Percentiles rank a stretch among this genome's conserved stretches.
These are phyloP conservation scores for Ichthyophthirius multifiliis DNA, from an alignment of 169 alveolate genomes.

Conservation along the genomic window DNA sequence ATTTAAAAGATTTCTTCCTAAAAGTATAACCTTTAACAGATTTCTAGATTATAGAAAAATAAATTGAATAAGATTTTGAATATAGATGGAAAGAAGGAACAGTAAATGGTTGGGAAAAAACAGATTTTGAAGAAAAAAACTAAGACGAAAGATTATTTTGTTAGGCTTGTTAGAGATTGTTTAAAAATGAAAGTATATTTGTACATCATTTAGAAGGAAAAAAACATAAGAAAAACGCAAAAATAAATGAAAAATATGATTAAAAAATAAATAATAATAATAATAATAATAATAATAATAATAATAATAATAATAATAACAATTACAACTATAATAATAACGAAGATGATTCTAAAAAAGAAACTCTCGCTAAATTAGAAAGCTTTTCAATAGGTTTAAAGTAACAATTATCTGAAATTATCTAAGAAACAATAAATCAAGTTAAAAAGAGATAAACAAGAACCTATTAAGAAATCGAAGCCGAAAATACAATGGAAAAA, in stretches of 20 bases:
- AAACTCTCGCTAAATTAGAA: constrained; percentile 85
- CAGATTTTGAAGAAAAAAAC: constrained; percentile 66
- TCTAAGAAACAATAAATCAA: constrained; percentile 86
- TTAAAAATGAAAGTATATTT: constrained; percentile 81
- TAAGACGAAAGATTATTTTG: constrained; percentile 67
- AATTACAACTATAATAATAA: constrained; percentile 14
- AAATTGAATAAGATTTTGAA: constrained; percentile 63
- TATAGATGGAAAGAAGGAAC: constrained; percentile 74
- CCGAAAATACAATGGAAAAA: constrained; percentile 40
- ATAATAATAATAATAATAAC: constrained; percentile 9
- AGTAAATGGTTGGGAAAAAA: constrained; percentile 69
- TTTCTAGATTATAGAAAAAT: constrained; percentile 53
- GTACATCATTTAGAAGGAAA: constrained; percentile 88
- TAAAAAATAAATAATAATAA: constrained; percentile 40
- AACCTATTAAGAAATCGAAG: constrained; percentile 46
- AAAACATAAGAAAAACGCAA: constrained; percentile 79
- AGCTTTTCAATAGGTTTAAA: constrained; percentile 71
- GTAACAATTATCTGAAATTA: constrained; percentile 77
- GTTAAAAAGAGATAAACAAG: constrained; percentile 88
- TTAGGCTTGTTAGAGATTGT: constrained; percentile 71
- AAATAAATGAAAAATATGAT: constrained; percentile 62
- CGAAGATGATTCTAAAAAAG: constrained; percentile 57
- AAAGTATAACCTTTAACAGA: constrained; percentile 76
- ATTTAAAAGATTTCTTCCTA: constrained; percentile 65
- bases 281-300: constrained; percentile 5